Conservation (phyloP, 2,329 filamentous ascomycete species). For the Fusarium sp. region DNA sequence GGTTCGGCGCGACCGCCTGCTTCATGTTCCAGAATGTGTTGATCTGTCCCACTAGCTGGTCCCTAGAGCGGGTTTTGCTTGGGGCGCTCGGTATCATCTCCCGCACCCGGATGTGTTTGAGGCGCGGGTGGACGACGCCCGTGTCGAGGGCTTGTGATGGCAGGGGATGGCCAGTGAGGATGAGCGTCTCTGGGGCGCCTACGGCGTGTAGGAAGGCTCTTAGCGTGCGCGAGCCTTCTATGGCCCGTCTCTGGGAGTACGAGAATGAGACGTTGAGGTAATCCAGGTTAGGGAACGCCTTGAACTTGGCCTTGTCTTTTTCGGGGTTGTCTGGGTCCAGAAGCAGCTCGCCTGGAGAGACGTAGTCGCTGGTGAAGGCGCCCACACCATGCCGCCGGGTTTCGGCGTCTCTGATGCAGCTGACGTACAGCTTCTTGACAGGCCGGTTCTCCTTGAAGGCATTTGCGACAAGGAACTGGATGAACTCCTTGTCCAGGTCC, state of each 20-base stretch:
- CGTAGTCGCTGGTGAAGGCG: too few species aligned
- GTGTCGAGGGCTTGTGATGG: slow-evolving; percentile 6
- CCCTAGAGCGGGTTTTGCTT: slow-evolving; percentile 1
- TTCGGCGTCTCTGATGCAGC: neutral
- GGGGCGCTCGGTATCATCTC: slow-evolving; percentile 8
- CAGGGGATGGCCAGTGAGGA: slow-evolving; percentile 17
- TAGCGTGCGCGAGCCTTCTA: slow-evolving; percentile 18
- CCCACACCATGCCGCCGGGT: too few species aligned
- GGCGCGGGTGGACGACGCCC: slow-evolving; percentile 10
- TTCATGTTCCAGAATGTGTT: slow-evolving; percentile 26
- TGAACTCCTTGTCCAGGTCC: slow-evolving; percentile 30
- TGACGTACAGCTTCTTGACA: slow-evolving; percentile 22
- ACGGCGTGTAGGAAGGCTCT: slow-evolving; percentile 30
- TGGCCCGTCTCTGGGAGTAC: neutral
- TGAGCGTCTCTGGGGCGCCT: slow-evolving; percentile 24
- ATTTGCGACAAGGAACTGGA: slow-evolving; percentile 17
- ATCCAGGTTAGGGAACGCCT: slow-evolving; percentile 26
- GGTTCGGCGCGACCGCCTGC: slow-evolving; percentile 19
- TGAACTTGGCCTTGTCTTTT: slow-evolving; percentile 27
- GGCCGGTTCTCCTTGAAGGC: slow-evolving; percentile 24
- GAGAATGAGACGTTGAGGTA: slow-evolving; percentile 20
- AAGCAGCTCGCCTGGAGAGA: slow-evolving; percentile 2
- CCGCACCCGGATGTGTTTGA: slow-evolving; percentile 23
- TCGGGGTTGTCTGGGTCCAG: slow-evolving; percentile 7
- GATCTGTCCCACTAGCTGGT: slow-evolving; percentile 8